A percentile compares a stretch with the other conserved stretches of the same genome.
phyloP scores from a whole-genome alignment of 1,284 basidiomycete species.

The Cutaneotrichosporon cavernicola region DNA sequence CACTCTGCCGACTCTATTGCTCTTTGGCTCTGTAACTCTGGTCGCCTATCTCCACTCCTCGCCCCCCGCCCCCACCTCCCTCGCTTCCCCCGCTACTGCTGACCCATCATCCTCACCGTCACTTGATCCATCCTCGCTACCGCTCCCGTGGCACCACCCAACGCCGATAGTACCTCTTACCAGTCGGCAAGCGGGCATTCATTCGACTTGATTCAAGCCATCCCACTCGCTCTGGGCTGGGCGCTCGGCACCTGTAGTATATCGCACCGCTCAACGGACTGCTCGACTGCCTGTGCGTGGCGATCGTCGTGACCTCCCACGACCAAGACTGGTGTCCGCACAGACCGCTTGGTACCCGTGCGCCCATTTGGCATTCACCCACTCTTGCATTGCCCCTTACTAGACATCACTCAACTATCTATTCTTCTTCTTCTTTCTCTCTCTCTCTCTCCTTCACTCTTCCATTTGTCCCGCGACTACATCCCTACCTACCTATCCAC shows the following conservation, averaged over 20 bases:
- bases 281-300: slow-evolving; percentile 5
- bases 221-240: not conserved
- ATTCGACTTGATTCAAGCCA: not conserved
- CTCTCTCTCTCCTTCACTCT: not conserved
- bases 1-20: no score
- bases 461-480: not conserved
- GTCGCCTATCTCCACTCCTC: no score
- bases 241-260: no score
- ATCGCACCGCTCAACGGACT: not conserved
- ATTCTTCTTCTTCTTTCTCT: not conserved
- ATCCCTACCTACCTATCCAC: not conserved
- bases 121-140: no score
- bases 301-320: slow-evolving; percentile 3
- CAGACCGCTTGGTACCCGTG: not conserved
- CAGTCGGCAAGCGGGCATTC: not conserved
- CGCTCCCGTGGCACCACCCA: not conserved
- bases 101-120: no score
- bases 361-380: not conserved
- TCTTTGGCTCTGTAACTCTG: no score
- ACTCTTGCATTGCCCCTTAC: not conserved
- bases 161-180: not conserved
- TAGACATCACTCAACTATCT: not conserved
- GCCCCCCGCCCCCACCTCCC: no score
- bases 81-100: no score
- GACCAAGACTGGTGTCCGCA: not conserved